Conservation (phyloP, 257 asterid species). For the Nicotiana sylvestris region DNA sequence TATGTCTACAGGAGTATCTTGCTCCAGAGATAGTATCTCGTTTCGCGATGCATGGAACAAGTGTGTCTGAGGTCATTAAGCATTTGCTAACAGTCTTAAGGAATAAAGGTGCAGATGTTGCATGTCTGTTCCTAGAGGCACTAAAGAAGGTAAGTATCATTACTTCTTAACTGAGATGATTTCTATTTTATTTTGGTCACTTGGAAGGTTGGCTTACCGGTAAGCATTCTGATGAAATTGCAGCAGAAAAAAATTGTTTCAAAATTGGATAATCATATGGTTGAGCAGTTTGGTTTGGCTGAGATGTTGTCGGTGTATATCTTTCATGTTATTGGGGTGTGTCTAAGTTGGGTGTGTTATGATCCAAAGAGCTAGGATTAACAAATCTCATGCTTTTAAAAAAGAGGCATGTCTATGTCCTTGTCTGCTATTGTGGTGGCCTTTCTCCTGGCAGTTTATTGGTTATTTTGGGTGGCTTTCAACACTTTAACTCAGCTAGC, state of each 20-base stretch:
- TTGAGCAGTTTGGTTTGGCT: background rate
- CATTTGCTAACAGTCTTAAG: slow-evolving; percentile 65
- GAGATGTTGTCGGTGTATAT: background rate
- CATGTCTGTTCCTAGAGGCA: slow-evolving; percentile 61
- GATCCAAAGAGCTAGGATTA: background rate
- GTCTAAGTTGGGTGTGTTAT: background rate
- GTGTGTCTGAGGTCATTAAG: slow-evolving; percentile 78
- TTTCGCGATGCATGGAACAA: slow-evolving; percentile 55
- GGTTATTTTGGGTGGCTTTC: background rate
- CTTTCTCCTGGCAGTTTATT: background rate
- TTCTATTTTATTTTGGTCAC: background rate
- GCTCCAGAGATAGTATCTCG: slow-evolving; percentile 80
- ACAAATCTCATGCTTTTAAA: background rate
- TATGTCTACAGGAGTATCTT: slow-evolving; percentile 60
- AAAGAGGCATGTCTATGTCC: background rate
- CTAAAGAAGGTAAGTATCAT: slow-evolving; percentile 55
- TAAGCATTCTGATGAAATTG: background rate
- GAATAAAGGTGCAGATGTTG: slow-evolving; percentile 60
- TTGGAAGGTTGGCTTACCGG: background rate
- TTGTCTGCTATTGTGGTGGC: background rate
- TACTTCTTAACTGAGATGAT: slow-evolving; percentile 11
- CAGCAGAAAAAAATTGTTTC: background rate
- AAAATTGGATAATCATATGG: background rate
- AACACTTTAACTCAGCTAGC: background rate
- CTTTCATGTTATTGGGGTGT: background rate